phyloP scores from a whole-genome alignment of 257 asterid species.

The Scutellaria galericulata region DNA sequence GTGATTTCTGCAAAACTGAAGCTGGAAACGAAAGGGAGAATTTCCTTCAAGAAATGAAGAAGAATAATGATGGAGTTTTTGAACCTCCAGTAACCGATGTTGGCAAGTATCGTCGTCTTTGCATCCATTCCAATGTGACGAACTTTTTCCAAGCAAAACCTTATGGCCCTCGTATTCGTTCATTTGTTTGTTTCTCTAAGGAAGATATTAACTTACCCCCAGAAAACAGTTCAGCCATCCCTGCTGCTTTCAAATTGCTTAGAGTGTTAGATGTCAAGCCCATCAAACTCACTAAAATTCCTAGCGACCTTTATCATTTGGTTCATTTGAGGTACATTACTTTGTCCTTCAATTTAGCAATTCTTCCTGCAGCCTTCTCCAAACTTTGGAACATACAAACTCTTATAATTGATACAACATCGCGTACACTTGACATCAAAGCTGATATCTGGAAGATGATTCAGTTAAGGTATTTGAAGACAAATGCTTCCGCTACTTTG shows the following conservation, averaged over 20 bases:
- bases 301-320: constrained; percentile 37
- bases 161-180: constrained; percentile 43
- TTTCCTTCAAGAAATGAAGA: constrained; percentile 33
- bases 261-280: constrained; percentile 47
- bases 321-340: constrained; percentile 48
- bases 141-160: constrained; percentile 30
- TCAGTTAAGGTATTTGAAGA: constrained; percentile 51
- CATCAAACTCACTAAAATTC: constrained; percentile 38
- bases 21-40: constrained; percentile 28
- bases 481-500: constrained; percentile 47
- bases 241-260: constrained; percentile 44
- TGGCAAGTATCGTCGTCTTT: constrained; percentile 37
- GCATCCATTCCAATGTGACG: constrained; percentile 40
- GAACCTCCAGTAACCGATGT: not conserved
- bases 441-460: constrained; percentile 55
- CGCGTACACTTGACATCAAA: constrained; percentile 41
- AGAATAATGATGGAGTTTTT: not conserved
- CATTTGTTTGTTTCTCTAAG: constrained; percentile 39
- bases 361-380: constrained; percentile 46
- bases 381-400: constrained; percentile 61
- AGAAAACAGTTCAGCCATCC: constrained; percentile 38
- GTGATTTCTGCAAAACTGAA: constrained; percentile 45
- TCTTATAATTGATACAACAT: constrained; percentile 48
- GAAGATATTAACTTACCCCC: constrained; percentile 34
- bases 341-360: constrained; percentile 32